Evolutionary conservation across 352 stramenopile species (phyloP), one percentile per base, ranked within the genome.

Genomic region (Pythium chondricola): DNA sequence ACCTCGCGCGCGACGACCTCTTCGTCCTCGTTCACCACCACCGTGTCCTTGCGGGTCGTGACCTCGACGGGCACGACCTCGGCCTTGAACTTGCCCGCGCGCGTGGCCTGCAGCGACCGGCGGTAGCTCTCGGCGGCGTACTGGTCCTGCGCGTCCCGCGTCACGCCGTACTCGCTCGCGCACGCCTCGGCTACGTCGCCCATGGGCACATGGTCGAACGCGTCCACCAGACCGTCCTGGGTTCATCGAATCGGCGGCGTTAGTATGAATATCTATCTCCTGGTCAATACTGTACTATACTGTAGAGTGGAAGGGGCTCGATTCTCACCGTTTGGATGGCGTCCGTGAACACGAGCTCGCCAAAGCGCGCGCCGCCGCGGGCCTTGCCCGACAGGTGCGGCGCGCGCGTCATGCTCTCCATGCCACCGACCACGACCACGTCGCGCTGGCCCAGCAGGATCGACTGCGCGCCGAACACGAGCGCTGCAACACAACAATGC

Each of bases 371-470:
- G 9, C 93, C 94, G 1, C 58, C 73, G 17, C 95, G 73, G 9
- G 57, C 57, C 39, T 84, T 85, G 41, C 76, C 74, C 20, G 69
- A 79, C 29, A 98, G 50, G 65, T 99, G 89, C 18, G 95, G 96
- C 29, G 90, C 85, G 42, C 98, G 96, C 27, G 71, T 93, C 95
- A 99, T 99, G 62, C 69, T 95, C 71, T 98, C 95, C 72, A 98
- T 96, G 13, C 92, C 93, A 25, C 90, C 95, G 6, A 93, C 85
- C 20, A 98, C 67, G 18, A 98, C 71, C 17, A 94, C 71, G 52
- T 85, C 73, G 2, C 61, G 56, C 39, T 76, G 48, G 2, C 86
- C 88, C 32, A 97, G 62, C 65, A 88, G 80, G 38, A 98, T 94
- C n/a, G 69, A 50, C 56, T 96, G 83, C 6, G 86, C 67, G 6